Conservation (phyloP, 495 filamentous ascomycete species). For the Xylona heveae region DNA sequence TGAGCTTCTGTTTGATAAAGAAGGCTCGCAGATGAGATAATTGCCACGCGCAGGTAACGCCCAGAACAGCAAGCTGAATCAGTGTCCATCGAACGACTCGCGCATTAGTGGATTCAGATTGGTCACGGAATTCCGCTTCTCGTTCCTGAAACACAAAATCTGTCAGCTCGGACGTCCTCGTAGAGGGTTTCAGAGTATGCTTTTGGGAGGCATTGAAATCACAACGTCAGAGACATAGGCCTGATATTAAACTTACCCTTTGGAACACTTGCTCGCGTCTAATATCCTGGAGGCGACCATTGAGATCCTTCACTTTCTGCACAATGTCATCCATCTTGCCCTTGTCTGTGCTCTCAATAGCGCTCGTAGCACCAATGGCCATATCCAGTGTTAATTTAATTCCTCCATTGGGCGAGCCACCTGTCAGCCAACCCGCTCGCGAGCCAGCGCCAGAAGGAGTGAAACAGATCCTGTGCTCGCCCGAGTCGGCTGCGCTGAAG, state of each 20-base stretch:
- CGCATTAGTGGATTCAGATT: conserved; percentile 81
- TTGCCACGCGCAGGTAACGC: conserved; percentile 90
- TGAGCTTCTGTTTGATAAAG: conserved; percentile 99
- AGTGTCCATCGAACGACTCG: conserved; percentile 88
- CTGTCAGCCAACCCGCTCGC: conserved; percentile 45
- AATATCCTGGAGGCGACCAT: conserved; percentile 73
- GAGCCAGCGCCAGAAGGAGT: conserved; percentile 41
- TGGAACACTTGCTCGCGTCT: conserved; percentile 90
- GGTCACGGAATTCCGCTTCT: conserved; percentile 93
- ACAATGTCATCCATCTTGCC: conserved; percentile 83
- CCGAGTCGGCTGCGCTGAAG: conserved; percentile 83
- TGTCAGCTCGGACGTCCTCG: no score
- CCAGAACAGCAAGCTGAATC: conserved; percentile 74
- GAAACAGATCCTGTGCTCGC: conserved; percentile 90
- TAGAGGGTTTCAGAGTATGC: no score
- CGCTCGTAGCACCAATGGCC: conserved; percentile 86
- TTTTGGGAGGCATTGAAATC: no score
- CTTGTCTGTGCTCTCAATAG: conserved; percentile 88
- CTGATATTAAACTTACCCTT: conserved; percentile 30
- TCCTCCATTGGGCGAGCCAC: conserved; percentile 39
- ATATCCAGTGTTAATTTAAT: conserved; percentile 75
- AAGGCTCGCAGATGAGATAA: conserved; percentile 84
- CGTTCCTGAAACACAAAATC: conserved; percentile 45
- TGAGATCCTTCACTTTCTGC: conserved; percentile 74
- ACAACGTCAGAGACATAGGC: background rate